Base-by-base conservation (phyloP, 1,139 yeast genomes). In the Geotrichum australiense region DNA sequence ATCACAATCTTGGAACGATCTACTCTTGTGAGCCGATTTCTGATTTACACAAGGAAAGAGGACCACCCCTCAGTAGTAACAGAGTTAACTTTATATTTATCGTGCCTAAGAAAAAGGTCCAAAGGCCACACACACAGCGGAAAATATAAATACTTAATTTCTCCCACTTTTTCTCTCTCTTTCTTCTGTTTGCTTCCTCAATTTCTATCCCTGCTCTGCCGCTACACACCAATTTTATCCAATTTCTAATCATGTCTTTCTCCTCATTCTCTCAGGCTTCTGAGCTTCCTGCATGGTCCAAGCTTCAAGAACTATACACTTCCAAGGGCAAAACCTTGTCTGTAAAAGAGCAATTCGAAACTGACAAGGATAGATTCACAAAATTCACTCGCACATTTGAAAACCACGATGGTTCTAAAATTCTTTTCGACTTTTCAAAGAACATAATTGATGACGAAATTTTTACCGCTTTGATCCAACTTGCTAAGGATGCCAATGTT, bases 371-470 rank as follows among this genome's bases (percentile, higher is more conserved):
- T 49, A 78, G 98, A 63, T 86, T 80, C 62, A 71, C 69, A 50
- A 86, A 85, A 65, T 78, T 71, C 58, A 75, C 94, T 52, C 76
- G 76, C 62, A 78, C 84, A 44, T 86, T 87, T 64, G 68, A 70
- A 56, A 89, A 87, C 71, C 83, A 62, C 63, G 96, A 89, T 59
- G 89, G 82, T 35, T 81, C 94, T 41, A 72, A 87, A 69, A 83
- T 91, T 58, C 70, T 91, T 58, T 91, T 89, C 62, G 98, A 91
- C 65, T 91, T 80, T 73, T 85, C 96, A 57, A 91, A 91, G 74
- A 91, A 91, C 69, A 74, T 91, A 64, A 70, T 91, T 59, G 81
- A 87, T 63, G 95, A 87, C 54, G 89, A 85, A 59, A 77, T 89
- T 59, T 65, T 84, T 55, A 56, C 66, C 28, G 66, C 77, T 46